These are phyloP conservation scores for Nematocida minor DNA, from an alignment of 371 early-diverging fungal species.

Conservation along the genomic window DNA sequence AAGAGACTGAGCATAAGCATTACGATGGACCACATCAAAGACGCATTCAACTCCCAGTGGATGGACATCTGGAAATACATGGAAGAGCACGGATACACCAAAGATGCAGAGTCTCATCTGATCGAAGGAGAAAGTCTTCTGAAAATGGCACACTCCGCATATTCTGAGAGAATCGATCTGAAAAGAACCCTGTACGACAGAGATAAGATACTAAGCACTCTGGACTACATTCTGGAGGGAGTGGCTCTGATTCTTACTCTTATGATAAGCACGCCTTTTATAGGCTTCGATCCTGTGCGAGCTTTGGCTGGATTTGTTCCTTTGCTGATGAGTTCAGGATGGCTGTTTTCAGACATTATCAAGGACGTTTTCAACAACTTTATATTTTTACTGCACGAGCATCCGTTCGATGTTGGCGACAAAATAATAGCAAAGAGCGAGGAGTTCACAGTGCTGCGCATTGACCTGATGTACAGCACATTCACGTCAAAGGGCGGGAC, in stretches of 20 bases:
- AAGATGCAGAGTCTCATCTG: conserved; percentile 6
- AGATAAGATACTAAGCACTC: conserved; percentile 61
- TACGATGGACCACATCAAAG: conserved; percentile 13
- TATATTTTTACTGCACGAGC: conserved; percentile 63
- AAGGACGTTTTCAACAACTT: conserved; percentile 65
- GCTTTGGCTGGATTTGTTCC: conserved; percentile 61
- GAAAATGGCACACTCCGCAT: conserved; percentile 24
- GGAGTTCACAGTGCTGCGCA: conserved; percentile 55
- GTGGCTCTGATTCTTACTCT: conserved; percentile 43
- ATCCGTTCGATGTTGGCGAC: conserved; percentile 65
- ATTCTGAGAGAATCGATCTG: conserved; percentile 58
- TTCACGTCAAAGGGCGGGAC: conserved; percentile 57
- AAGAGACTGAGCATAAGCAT: conserved; percentile 42
- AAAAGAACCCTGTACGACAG: conserved; percentile 59
- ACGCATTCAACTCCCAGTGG: conserved; percentile 31
- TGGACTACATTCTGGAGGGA: conserved; percentile 56
- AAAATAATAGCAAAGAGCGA: conserved; percentile 57
- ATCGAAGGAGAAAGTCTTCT: conserved; percentile 44
- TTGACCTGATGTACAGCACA: conserved; percentile 61
- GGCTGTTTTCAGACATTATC: conserved; percentile 65
- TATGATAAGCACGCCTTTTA: conserved; percentile 56
- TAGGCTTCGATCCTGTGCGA: conserved; percentile 60
- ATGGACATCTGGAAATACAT: conserved; percentile 46
- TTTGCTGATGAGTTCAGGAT: conserved; percentile 61
- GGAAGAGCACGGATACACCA: not conserved